Evolutionary conservation across 2,329 filamentous ascomycete genomes (phyloP), one percentile per base, ranked within the genome.

Genomic region (Penicillium psychrosexuale): DNA sequence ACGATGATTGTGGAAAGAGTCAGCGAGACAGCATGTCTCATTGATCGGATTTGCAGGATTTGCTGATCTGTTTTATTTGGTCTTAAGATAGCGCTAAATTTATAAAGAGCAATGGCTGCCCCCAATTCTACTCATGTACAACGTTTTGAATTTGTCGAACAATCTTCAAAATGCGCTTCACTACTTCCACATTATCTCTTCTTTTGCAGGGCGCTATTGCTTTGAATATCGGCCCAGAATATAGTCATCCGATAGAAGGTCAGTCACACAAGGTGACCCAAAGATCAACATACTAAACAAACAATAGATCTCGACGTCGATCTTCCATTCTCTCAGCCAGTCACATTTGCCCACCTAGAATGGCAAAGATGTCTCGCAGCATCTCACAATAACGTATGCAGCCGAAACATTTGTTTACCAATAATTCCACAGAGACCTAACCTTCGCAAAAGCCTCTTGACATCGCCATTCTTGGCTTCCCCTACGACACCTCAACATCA

Each of bases 401-500:
- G 1, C n/a, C n/a, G 2, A 19, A 11, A 5, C 36, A 19, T 6
- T n/a, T 5, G 24, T 33, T 9, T 24, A 27, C 7, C 39, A 22
- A 36, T 33, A 2, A 13, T 8, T 9, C 12, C 6, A 17, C 11
- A 7, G 9, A 12, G 13, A 19, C 4, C 19, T 37, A 44, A 44
- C 22, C 6, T 12, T 13, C 56, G 11, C n/a, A 22, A 30, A 13
- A 55, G 45, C 60, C 62, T 5, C 53, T 69, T 17, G 68, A 70
- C 52, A 70, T 72, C 49, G 65, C 61, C 9, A 58, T 72, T 46
- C 57, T 72, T 11, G 71, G 70, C 11, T 62, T 70, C 46, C 70
- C 70, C 9, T 73, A 67, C 51, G 70, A 73, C 54, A 72, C 68
- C 4, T 62, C 64, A 15, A 66, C 64, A 0, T 67, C 64, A 28